Conservation (phyloP, 2,329 filamentous ascomycete species). For the Karstenula rhodostoma region DNA sequence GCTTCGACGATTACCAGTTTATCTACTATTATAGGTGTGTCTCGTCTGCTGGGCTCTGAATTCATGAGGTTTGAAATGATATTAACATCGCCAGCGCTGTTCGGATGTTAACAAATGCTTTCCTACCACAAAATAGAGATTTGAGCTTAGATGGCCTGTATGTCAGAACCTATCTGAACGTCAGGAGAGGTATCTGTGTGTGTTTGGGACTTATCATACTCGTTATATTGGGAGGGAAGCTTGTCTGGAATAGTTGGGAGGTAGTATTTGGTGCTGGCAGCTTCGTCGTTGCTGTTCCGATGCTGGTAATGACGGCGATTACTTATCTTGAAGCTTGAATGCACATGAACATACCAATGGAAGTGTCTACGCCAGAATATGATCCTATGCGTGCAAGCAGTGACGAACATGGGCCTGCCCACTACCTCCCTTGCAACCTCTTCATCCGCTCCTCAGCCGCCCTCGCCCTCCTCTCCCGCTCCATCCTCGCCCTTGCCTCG, state of each 20-base stretch:
- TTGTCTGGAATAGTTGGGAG: slow-evolving; percentile 18
- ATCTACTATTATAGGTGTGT: background rate
- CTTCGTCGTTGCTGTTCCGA: slow-evolving; percentile 16
- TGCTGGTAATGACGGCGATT: slow-evolving; percentile 4
- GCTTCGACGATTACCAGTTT: background rate
- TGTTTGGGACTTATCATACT: background rate
- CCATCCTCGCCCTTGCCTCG: slow-evolving; percentile 83
- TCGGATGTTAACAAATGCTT: too few relatives aligned
- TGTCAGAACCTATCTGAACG: too few relatives aligned
- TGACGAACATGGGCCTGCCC: too few relatives aligned
- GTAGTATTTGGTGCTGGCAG: slow-evolving; percentile 20
- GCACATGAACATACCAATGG: too few relatives aligned
- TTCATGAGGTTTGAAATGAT: too few relatives aligned
- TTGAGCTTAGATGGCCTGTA: too few relatives aligned
- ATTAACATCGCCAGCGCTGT: too few relatives aligned
- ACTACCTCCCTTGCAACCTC: too few relatives aligned
- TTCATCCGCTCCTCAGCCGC: slow-evolving; percentile 89
- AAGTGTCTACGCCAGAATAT: too few relatives aligned
- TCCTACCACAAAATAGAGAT: too few relatives aligned
- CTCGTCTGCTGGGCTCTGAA: too few relatives aligned
- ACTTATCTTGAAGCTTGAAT: background rate
- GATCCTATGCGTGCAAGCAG: too few relatives aligned
- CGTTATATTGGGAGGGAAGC: background rate
- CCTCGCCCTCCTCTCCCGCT: slow-evolving; percentile 87
- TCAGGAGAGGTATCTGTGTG: background rate